Evolutionary conservation across 2,329 filamentous ascomycete genomes (phyloP), one percentile per base, ranked within the genome.

Genomic region (Phyllosticta ampelicida): DNA sequence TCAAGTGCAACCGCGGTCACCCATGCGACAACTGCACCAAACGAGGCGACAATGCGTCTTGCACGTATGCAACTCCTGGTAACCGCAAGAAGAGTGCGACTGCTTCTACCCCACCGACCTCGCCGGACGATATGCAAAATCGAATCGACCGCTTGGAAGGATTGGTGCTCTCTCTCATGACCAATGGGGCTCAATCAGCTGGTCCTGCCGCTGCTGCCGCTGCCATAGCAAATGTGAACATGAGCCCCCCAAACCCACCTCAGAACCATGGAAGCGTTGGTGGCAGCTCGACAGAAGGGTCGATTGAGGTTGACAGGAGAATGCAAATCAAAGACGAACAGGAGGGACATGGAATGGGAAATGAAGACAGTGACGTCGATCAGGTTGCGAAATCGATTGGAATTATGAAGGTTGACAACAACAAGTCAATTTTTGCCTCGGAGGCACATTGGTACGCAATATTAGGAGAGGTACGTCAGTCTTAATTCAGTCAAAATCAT

Each of bases 51-150:
- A 85, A 86, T 13, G 75, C 80, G 58, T 87, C 89, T 59, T 97
- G 92, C 75, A 87, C 86, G 63, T 97, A 96, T 77, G 90, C 90
- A 52, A 76, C 80, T 65, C 74, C 78, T 30, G 77, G 73, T 56
- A 80, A 84, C 55, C 86, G 89, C 65, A 94, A 89, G 74, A 95
- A 89, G 79, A 85, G 73, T 59, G 65, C 73, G 44, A 66, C 66
- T 59, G 78, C 77, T 67, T 82, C 86, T 72, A 81, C 75, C 57
- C 64, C 75, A 55, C 74, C 82, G 74, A 78, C 80, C 59, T 78
- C 81, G 65, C 90, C 92, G 54, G 91, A 96, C 79, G 92, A 96
- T 73, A 96, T 97, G 92, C 92, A 97, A 76, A 95, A 95, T 70
- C 87, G 94, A 71, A 97, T 97, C 75, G 91, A 97, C 77, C 84